phyloP scores from a whole-genome alignment of 2,329 filamentous ascomycete genomes.

The Emmonsia crescens region DNA sequence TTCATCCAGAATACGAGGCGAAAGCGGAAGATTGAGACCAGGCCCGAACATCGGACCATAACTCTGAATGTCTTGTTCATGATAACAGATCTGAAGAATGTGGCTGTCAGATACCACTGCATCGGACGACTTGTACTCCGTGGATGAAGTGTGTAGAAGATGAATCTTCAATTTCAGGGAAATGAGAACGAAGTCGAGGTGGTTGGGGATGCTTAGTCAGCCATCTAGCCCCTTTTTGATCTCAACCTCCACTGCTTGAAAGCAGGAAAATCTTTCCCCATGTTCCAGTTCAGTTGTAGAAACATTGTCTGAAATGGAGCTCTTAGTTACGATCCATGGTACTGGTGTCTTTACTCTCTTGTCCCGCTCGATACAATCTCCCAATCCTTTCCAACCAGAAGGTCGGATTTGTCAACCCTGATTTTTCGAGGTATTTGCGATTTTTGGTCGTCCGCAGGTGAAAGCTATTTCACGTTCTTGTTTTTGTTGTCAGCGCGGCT shows the following conservation, averaged over 20 bases:
- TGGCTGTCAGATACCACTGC: neutral
- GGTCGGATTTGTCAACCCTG: neutral
- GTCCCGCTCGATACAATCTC: neutral
- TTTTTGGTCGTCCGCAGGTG: no score
- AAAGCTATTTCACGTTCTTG: no score
- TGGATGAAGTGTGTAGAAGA: neutral
- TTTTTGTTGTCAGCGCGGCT: neutral
- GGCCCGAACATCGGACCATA: neutral
- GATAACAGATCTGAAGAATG: neutral
- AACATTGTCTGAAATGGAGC: neutral
- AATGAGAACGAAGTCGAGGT: neutral
- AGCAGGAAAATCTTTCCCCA: neutral
- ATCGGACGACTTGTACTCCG: neutral
- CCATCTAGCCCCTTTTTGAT: neutral
- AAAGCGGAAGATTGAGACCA: neutral
- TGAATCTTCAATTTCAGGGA: neutral
- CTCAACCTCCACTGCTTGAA: neutral
- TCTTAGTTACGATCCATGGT: neutral
- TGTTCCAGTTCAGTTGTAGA: no score
- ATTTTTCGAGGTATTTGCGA: neutral
- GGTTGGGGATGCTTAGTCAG: neutral
- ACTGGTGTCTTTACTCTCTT: neutral
- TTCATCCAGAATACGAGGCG: neutral
- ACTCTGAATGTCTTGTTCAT: neutral
- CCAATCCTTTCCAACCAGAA: neutral